Conservation (phyloP, 805 yeast genomes). For the Nakazawaea ambrosiae region DNA sequence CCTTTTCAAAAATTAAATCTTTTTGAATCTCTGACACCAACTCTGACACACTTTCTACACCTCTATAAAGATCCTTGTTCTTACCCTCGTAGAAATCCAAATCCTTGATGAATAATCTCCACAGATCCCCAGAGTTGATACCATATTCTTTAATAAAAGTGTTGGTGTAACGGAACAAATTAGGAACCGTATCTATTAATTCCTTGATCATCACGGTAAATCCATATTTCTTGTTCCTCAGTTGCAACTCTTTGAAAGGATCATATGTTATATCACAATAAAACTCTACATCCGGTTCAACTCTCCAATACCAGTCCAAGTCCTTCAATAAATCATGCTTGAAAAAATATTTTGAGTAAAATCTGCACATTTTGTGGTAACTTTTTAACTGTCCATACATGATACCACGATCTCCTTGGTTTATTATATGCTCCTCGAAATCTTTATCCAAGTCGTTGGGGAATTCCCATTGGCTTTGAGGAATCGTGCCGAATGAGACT, state of each 20-base stretch:
- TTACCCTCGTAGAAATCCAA: conserved; percentile 27
- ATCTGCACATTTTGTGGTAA: conserved; percentile 95
- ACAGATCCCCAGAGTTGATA: conserved; percentile 51
- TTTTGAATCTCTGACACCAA: conserved; percentile 18
- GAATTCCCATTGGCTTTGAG: conserved; percentile 63
- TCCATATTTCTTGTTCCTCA: conserved; percentile 67
- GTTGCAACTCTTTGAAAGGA: conserved; percentile 78
- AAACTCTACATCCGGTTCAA: conserved; percentile 88
- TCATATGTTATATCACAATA: conserved; percentile 90
- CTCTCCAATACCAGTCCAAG: conserved; percentile 92
- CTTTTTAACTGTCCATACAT: conserved; percentile 78
- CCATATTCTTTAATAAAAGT: conserved; percentile 46
- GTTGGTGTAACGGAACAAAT: conserved; percentile 65
- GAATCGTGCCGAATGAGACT: conserved; percentile 68
- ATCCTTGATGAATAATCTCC: conserved; percentile 56
- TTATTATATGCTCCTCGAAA: conserved; percentile 50
- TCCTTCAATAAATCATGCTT: conserved; percentile 66
- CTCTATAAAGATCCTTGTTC: conserved; percentile 23
- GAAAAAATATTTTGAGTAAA: conserved; percentile 76
- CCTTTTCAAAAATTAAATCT: neutral
- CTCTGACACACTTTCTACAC: conserved; percentile 17
- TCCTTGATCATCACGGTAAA: conserved; percentile 78
- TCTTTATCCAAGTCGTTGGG: conserved; percentile 36
- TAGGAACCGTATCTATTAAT: conserved; percentile 75
- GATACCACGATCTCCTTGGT: conserved; percentile 78